A percentile compares a stretch with the other conserved stretches of the same genome.
Evolutionary conservation across 2,329 filamentous ascomycete species (phyloP).

Genomic region (Pestalotiopsis sp.): DNA sequence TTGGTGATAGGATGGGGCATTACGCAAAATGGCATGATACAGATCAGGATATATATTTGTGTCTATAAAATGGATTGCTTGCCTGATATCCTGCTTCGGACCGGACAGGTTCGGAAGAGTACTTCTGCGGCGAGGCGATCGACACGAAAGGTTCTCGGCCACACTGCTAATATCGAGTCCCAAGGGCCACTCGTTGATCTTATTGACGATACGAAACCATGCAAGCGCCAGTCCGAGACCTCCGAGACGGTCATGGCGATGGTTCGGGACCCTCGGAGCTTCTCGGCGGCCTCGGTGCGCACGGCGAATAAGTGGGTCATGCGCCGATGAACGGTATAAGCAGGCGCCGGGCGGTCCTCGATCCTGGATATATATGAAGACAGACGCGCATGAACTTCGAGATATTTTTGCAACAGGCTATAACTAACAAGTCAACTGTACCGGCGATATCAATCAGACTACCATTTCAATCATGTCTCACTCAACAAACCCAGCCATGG

Average conservation of each 20-base stretch:
- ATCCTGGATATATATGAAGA: not conserved
- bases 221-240: not conserved
- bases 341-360: not conserved
- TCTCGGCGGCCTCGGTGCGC: not conserved
- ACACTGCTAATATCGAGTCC: not conserved
- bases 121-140: not conserved
- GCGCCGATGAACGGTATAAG: not conserved
- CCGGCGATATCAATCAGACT: not conserved
- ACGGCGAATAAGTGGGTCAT: not conserved
- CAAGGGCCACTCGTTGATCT: not conserved
- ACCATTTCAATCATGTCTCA: constrained; percentile 14
- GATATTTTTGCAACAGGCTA: not conserved
- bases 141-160: not conserved
- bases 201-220: not conserved
- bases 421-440: not conserved
- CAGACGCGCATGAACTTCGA: not conserved
- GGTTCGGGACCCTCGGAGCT: not conserved
- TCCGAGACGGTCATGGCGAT: not conserved
- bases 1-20: not conserved
- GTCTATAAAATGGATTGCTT: not conserved
- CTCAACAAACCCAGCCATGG: not conserved
- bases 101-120: not conserved
- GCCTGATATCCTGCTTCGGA: not conserved
- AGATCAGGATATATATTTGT: not conserved
- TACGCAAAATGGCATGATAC: not conserved